These are phyloP conservation scores for Ophiocytium majus DNA, from an alignment of 352 stramenopile species.

Conservation along the genomic window DNA sequence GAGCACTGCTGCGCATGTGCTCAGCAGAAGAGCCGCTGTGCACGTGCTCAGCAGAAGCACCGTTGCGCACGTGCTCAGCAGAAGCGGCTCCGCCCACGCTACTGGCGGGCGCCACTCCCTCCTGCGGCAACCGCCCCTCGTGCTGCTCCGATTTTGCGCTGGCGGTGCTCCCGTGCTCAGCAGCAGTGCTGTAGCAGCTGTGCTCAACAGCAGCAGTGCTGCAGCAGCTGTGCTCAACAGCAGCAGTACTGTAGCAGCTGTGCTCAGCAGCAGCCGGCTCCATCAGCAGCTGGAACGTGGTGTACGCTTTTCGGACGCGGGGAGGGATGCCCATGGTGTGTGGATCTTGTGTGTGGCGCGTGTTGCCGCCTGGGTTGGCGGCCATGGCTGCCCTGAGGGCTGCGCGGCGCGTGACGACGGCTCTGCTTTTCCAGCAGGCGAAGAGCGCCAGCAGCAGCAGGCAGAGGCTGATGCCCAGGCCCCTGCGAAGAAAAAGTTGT, in stretches of 20 bases:
- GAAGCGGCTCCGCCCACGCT: not conserved
- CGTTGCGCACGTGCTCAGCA: not conserved
- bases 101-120: not conserved
- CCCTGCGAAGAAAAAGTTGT: no score
- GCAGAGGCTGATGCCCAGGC: slow-evolving; percentile 7
- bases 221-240: not conserved
- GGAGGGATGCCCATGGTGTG: not conserved
- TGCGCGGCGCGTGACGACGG: not conserved
- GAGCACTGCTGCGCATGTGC: not conserved
- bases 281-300: not conserved
- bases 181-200: not conserved
- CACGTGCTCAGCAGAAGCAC: not conserved
- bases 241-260: not conserved
- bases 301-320: not conserved
- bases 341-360: no score
- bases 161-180: not conserved
- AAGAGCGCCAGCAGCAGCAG: not conserved
- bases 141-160: not conserved
- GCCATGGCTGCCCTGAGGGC: not conserved
- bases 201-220: not conserved
- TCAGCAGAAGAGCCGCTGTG: not conserved
- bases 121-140: not conserved
- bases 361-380: not conserved
- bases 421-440: slow-evolving; percentile 7
- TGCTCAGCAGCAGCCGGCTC: not conserved